These are phyloP conservation scores for Erythrophleum ivorense DNA, from an alignment of 331 rosid species.

Conservation along the genomic window DNA sequence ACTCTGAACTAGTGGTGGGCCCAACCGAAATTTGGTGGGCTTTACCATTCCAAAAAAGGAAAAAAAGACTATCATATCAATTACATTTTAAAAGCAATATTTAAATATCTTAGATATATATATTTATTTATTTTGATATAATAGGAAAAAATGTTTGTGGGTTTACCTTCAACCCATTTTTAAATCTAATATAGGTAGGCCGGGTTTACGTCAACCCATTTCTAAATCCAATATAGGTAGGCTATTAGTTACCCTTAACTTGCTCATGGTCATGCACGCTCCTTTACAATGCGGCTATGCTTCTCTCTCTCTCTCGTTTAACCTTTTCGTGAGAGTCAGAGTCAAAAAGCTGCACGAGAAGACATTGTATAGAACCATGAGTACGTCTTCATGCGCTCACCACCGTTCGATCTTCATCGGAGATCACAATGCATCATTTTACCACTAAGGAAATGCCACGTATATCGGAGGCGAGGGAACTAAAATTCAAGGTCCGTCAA, in stretches of 20 bases:
- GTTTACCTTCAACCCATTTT: not conserved
- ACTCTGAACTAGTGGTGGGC: not conserved
- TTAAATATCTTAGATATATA: too few relatives aligned
- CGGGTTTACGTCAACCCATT: too few relatives aligned
- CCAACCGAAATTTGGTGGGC: too few relatives aligned
- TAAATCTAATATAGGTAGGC: too few relatives aligned
- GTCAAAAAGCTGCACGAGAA: slow-evolving; percentile 15
- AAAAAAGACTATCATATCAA: too few relatives aligned
- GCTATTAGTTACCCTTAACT: not conserved
- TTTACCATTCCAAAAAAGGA: too few relatives aligned
- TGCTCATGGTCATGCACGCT: not conserved
- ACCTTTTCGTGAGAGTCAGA: slow-evolving; percentile 19
- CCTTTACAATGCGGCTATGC: not conserved
- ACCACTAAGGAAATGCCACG: slow-evolving; percentile 10
- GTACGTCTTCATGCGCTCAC: not conserved
- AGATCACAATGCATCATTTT: not conserved
- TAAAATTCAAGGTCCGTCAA: slow-evolving; percentile 15
- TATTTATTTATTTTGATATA: not conserved
- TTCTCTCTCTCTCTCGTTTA: not conserved
- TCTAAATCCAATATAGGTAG: not conserved
- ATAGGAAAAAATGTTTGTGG: not conserved
- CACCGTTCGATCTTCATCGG: slow-evolving; percentile 24
- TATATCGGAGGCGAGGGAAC: not conserved
- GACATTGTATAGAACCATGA: not conserved
- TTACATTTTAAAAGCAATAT: too few relatives aligned